Conservation (phyloP, 176 grass and related monocot genomes). For the Miscanthus lutarioriparius region DNA sequence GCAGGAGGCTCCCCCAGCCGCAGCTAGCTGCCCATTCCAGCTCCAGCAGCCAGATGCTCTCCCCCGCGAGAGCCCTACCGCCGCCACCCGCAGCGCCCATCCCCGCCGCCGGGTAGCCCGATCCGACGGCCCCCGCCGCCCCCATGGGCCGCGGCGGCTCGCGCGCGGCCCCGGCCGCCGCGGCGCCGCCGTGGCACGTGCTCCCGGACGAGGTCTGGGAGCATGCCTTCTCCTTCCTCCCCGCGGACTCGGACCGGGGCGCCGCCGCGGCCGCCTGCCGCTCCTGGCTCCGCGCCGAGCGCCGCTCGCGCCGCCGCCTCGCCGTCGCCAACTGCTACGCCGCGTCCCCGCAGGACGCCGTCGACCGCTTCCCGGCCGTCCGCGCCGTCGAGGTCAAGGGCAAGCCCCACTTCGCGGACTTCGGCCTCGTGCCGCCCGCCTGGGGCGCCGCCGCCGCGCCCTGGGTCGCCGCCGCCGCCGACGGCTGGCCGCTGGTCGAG, state of each 20-base stretch:
- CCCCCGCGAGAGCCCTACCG: constrained; percentile 17
- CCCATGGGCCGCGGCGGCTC: constrained; percentile 49
- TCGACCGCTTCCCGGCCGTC: constrained; percentile 55
- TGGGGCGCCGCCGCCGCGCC: constrained; percentile 63
- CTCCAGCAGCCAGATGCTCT: constrained; percentile 33
- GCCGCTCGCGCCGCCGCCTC: constrained; percentile 51
- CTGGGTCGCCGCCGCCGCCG: constrained; percentile 62
- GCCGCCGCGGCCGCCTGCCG: constrained; percentile 41
- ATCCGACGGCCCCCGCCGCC: constrained; percentile 40
- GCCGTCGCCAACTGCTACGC: constrained; percentile 77
- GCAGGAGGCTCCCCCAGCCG: background rate
- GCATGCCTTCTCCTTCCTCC: constrained; percentile 73
- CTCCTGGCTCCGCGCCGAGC: constrained; percentile 57
- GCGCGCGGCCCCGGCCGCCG: constrained; percentile 20
- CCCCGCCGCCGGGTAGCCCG: constrained; percentile 36
- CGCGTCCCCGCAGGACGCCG: constrained; percentile 41
- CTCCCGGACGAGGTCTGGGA: constrained; percentile 77
- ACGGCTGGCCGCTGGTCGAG: constrained; percentile 69
- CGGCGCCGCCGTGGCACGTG: constrained; percentile 42
- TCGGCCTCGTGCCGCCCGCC: constrained; percentile 48
- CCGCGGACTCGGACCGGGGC: constrained; percentile 48
- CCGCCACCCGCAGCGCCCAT: background rate
- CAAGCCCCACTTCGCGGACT: constrained; percentile 78
- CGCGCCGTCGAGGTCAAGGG: constrained; percentile 61
- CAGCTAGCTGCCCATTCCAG: constrained; percentile 8